phyloP scores from a whole-genome alignment of 331 rosid species.

The Quercus tomentella region DNA sequence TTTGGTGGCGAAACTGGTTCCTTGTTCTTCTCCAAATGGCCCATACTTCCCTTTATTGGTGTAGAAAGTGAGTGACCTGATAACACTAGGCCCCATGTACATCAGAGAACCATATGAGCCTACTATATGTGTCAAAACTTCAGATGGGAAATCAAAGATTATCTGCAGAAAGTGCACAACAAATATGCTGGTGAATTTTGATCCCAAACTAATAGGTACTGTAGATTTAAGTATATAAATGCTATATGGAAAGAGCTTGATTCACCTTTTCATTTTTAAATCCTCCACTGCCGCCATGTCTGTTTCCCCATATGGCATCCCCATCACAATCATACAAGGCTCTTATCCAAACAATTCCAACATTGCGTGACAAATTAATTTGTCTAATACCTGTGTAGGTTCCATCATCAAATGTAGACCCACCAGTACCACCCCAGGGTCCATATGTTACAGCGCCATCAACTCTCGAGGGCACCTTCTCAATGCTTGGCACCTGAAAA shows the following conservation, averaged over 20 bases:
- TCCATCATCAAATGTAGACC: slow-evolving; percentile 72
- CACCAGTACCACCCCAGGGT: slow-evolving; percentile 87
- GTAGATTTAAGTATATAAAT: neutral
- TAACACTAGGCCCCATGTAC: slow-evolving; percentile 69
- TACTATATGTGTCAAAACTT: slow-evolving; percentile 75
- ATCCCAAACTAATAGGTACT: neutral
- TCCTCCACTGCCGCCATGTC: slow-evolving; percentile 83
- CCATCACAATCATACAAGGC: slow-evolving; percentile 69
- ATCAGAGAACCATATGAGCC: slow-evolving; percentile 68
- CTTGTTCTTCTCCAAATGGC: slow-evolving; percentile 84
- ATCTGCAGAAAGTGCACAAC: slow-evolving; percentile 48
- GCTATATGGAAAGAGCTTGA: neutral
- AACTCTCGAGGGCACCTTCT: slow-evolving; percentile 35
- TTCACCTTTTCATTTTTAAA: slow-evolving; percentile 73
- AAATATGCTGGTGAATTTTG: neutral
- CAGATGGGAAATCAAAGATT: slow-evolving; percentile 65
- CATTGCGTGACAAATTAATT: slow-evolving; percentile 68
- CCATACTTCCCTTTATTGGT: slow-evolving; percentile 61
- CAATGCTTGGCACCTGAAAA: slow-evolving; percentile 34
- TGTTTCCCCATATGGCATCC: slow-evolving; percentile 62
- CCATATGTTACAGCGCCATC: slow-evolving; percentile 66
- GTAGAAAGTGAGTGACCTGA: slow-evolving; percentile 79
- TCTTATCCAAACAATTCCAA: slow-evolving; percentile 68
- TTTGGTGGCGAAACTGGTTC: slow-evolving; percentile 60
- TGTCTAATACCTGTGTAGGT: slow-evolving; percentile 58